These are phyloP conservation scores for Rhizomucor miehei DNA, from an alignment of 371 early-diverging fungal species.

Conservation along the genomic window DNA sequence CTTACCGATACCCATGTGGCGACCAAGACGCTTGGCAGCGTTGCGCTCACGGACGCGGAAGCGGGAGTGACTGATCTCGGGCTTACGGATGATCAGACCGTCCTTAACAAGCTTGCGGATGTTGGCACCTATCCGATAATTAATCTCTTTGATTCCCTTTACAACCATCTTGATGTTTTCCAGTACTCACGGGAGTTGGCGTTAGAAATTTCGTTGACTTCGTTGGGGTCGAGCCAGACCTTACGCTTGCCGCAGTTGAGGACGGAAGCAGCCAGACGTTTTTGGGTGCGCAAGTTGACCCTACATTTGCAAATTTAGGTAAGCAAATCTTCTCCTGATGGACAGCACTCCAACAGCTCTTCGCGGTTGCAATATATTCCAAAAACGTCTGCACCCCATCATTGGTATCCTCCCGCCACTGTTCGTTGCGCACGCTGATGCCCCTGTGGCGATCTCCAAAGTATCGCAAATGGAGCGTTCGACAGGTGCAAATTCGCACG, in stretches of 20 bases:
- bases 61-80: constrained; percentile 90
- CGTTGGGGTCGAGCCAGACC: constrained; percentile 99
- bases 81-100: constrained; percentile 98
- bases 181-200: constrained; percentile 93
- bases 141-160: not conserved
- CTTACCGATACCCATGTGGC: constrained; percentile 99
- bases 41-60: constrained; percentile 93
- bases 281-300: constrained; percentile 86
- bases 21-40: constrained; percentile 98
- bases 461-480: not conserved
- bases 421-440: too few relatives aligned
- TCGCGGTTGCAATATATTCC: not conserved
- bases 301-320: constrained; percentile 30
- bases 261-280: constrained; percentile 98
- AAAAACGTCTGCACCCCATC: not conserved
- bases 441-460: not conserved
- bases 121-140: constrained; percentile 72
- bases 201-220: constrained; percentile 92
- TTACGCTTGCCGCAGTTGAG: constrained; percentile 99
- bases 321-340: not conserved
- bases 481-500: not conserved
- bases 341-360: not conserved
- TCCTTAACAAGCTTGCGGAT: constrained; percentile 97
- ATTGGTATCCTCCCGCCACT: too few relatives aligned
- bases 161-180: too few relatives aligned